A percentile compares a stretch with the other conserved stretches of the same genome.
Evolutionary conservation across 129 eudicot species (phyloP).

Genomic region (Lactuca sativa): DNA sequence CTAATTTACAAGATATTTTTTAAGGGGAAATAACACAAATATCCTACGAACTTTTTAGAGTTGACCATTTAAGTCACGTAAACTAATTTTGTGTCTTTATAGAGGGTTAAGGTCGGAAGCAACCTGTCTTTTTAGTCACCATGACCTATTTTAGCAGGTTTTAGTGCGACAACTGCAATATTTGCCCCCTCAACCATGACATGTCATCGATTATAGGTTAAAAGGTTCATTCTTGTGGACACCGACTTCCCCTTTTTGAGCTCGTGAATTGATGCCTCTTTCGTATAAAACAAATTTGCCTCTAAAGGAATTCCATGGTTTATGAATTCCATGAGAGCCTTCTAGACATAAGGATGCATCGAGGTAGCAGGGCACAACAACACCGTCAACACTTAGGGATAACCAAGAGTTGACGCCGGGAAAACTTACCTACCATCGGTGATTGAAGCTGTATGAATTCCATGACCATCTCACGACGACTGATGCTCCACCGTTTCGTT

Average conservation of each 20-base stretch:
- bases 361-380: constrained; percentile 78
- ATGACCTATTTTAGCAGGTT: no score
- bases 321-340: constrained; percentile 75
- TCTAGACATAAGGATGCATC: constrained; percentile 88
- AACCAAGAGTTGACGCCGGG: constrained; percentile 82
- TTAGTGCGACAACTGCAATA: no score
- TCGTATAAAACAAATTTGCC: constrained; percentile 91
- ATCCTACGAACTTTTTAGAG: no score
- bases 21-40: no score
- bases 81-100: no score
- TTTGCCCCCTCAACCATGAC: no score
- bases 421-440: constrained; percentile 91
- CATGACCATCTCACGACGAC: constrained; percentile 90
- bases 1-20: no score
- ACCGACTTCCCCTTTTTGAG: constrained; percentile 85
- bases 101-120: no score
- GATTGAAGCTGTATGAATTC: constrained; percentile 93
- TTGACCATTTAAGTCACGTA: no score
- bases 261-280: constrained; percentile 84
- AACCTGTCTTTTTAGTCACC: no score
- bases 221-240: no score
- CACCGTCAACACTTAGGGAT: constrained; percentile 79
- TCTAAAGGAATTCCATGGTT: constrained; percentile 50
- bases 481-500: constrained; percentile 66
- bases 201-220: no score